These are phyloP conservation scores for Neurospora sp. DNA, from an alignment of 495 filamentous ascomycete genomes.

Conservation along the genomic window DNA sequence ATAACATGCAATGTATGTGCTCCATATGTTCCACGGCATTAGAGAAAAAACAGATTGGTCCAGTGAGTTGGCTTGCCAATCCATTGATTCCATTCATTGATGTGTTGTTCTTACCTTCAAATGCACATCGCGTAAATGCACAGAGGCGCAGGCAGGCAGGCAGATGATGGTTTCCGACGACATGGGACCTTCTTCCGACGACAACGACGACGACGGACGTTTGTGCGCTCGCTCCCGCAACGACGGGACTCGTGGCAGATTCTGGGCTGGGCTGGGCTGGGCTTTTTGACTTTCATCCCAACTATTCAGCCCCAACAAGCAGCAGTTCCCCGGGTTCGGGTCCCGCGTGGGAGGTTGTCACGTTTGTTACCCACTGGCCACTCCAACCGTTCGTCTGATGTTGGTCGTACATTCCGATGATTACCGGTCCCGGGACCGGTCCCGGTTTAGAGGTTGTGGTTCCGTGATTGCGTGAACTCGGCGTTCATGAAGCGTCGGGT, in stretches of 20 bases:
- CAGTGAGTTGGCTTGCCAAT: neutral
- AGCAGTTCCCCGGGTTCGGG: neutral
- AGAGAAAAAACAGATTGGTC: neutral
- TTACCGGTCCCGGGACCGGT: neutral
- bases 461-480: neutral
- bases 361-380: neutral
- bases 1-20: neutral
- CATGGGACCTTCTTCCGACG: neutral
- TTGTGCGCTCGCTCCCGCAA: neutral
- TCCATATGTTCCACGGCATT: neutral
- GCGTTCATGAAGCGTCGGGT: neutral
- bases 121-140: neutral
- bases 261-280: neutral
- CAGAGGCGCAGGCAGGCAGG: neutral
- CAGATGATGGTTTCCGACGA: neutral
- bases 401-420: neutral
- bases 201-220: neutral
- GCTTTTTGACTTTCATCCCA: neutral
- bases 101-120: neutral
- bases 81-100: neutral
- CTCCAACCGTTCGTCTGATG: neutral
- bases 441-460: neutral
- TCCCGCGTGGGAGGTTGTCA: neutral
- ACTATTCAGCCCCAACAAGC: neutral
- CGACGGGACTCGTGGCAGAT: neutral